A percentile compares a stretch with the other conserved stretches of the same genome.
Conservation (phyloP, 768 basidiomycete genomes). For the Hygrocybe coccinea region DNA sequence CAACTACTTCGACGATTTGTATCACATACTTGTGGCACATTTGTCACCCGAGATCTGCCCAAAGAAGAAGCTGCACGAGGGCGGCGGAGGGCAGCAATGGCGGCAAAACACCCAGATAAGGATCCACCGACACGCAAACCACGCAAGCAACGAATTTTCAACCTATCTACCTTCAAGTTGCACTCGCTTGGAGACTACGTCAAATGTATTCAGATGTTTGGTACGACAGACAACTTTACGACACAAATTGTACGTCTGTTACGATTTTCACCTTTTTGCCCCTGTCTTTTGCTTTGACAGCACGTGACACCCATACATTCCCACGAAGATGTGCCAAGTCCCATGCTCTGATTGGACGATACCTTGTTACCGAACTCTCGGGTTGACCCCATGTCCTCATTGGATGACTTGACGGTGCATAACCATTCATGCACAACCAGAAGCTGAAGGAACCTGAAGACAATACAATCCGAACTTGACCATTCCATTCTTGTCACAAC, state of each 20-base stretch:
- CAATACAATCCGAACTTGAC: too few relatives aligned
- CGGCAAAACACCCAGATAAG: background rate
- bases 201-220: conserved; percentile 24
- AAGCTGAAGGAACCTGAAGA: too few relatives aligned
- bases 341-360: too few relatives aligned
- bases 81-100: conserved; percentile 12
- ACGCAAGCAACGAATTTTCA: conserved; percentile 14
- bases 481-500: too few relatives aligned
- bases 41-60: conserved; percentile 22
- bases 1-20: conserved; percentile 20
- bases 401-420: too few relatives aligned
- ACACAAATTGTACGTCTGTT: conserved; percentile 30
- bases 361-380: too few relatives aligned
- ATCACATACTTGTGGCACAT: conserved; percentile 13
- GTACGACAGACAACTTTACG: conserved; percentile 28
- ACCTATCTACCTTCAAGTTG: conserved; percentile 25
- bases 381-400: too few relatives aligned
- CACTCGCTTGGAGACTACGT: conserved; percentile 28
- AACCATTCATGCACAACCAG: too few relatives aligned
- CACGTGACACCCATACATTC: too few relatives aligned
- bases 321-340: too few relatives aligned
- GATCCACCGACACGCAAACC: background rate
- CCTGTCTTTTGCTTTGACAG: too few relatives aligned
- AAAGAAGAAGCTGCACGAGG: conserved; percentile 25
- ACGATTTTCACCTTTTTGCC: too few relatives aligned